These are phyloP conservation scores for Coemansia sp. DNA, from an alignment of 192 early-diverging fungal genomes.

Conservation along the genomic window DNA sequence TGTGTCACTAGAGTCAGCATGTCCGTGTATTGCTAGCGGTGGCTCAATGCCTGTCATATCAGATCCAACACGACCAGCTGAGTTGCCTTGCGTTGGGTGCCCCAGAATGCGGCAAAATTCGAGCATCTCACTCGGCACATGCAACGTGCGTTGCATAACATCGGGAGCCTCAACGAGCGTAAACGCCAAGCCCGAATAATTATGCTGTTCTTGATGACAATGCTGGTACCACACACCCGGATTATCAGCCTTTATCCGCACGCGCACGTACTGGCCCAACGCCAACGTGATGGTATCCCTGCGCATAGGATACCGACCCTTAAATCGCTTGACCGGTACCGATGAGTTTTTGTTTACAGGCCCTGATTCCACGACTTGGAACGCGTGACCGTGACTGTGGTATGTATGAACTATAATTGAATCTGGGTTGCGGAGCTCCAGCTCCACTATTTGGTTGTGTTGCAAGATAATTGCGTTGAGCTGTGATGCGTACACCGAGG, in stretches of 20 bases:
- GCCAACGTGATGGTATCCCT: conserved; percentile 72
- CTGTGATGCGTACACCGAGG: conserved; percentile 64
- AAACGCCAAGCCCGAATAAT: conserved; percentile 56
- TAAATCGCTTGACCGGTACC: too few species aligned
- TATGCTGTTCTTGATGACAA: neutral
- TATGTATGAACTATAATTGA: conserved; percentile 68
- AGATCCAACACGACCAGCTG: conserved; percentile 52
- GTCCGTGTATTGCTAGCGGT: too few species aligned
- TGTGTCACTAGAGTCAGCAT: too few species aligned
- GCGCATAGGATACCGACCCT: conserved; percentile 20
- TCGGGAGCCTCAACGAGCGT: conserved; percentile 69
- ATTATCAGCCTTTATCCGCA: conserved; percentile 78
- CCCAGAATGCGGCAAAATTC: conserved; percentile 62
- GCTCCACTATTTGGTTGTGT: conserved; percentile 64
- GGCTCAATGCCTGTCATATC: too few species aligned
- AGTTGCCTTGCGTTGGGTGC: conserved; percentile 64
- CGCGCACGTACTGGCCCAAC: conserved; percentile 57
- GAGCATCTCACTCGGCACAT: conserved; percentile 53
- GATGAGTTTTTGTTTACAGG: conserved; percentile 37
- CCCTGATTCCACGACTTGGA: conserved; percentile 62
- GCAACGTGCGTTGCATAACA: conserved; percentile 54
- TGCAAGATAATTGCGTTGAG: conserved; percentile 60
- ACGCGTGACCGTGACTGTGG: conserved; percentile 85
- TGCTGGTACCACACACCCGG: conserved; percentile 85
- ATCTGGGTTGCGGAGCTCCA: conserved; percentile 66